Conservation (phyloP, 2,329 filamentous ascomycete genomes). For the Metarhizium sp. region DNA sequence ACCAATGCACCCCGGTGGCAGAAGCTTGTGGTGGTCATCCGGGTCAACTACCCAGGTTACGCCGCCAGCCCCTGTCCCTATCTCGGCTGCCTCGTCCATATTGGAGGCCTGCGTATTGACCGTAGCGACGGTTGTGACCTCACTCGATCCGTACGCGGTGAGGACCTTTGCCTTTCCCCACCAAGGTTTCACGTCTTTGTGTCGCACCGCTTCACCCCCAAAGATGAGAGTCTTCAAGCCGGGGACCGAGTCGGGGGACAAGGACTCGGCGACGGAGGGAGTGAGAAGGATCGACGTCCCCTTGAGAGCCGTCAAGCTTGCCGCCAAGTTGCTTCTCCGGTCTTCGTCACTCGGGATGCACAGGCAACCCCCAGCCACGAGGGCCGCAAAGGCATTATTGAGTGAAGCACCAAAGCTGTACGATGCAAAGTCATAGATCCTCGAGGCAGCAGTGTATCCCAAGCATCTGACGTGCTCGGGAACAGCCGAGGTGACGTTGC, state of each 20-base stretch:
- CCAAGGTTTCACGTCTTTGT: no score
- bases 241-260: neutral
- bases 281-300: neutral
- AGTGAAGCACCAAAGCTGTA: neutral
- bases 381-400: neutral
- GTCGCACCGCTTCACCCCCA: no score
- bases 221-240: neutral
- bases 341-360: neutral
- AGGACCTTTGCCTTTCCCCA: no score
- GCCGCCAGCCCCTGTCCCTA: neutral
- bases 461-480: neutral
- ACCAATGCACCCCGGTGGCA: neutral
- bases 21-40: neutral
- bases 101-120: neutral
- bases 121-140: no score
- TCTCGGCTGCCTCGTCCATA: neutral
- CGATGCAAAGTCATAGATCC: neutral
- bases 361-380: neutral
- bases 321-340: neutral
- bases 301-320: neutral
- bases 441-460: neutral
- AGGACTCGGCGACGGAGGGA: neutral
- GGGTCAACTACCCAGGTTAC: neutral
- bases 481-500: neutral
- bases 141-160: no score